Conservation (phyloP, 495 filamentous ascomycete species). For the Cenococcum geophilum region DNA sequence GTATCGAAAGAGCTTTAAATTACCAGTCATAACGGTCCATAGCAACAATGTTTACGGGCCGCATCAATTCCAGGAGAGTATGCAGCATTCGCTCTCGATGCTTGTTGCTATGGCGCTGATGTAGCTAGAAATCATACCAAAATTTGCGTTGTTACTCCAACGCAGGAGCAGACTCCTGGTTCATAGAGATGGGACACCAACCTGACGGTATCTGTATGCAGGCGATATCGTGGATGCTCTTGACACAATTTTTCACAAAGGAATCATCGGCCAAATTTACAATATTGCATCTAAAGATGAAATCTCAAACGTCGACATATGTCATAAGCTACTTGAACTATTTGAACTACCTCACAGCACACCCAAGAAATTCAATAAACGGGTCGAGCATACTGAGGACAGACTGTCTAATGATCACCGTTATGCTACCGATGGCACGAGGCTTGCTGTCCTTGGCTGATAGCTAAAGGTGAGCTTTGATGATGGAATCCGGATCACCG, state of each 20-base stretch:
- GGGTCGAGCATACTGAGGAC: slow-evolving; percentile 61
- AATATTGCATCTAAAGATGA: slow-evolving; percentile 66
- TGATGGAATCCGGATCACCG: slow-evolving; percentile 57
- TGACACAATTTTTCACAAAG: slow-evolving; percentile 69
- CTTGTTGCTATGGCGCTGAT: slow-evolving; percentile 26
- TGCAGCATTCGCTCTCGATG: slow-evolving; percentile 25
- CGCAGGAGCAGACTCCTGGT: slow-evolving; percentile 53
- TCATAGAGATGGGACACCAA: slow-evolving; percentile 63
- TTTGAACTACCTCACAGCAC: slow-evolving; percentile 25
- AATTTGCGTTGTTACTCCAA: slow-evolving; percentile 61
- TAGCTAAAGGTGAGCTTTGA: slow-evolving; percentile 54
- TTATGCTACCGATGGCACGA: slow-evolving; percentile 62
- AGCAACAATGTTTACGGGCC: slow-evolving; percentile 78
- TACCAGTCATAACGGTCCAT: slow-evolving; percentile 64
- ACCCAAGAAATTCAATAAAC: slow-evolving; percentile 42
- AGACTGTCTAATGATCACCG: slow-evolving; percentile 68
- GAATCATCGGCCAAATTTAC: slow-evolving; percentile 60
- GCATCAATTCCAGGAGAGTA: slow-evolving; percentile 74
- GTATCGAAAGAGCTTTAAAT: slow-evolving; percentile 64
- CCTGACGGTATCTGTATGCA: slow-evolving; percentile 63
- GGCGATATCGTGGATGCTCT: slow-evolving; percentile 71
- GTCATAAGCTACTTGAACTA: slow-evolving; percentile 48
- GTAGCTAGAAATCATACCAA: slow-evolving; percentile 65
- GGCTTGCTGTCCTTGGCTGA: slow-evolving; percentile 62
- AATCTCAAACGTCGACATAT: slow-evolving; percentile 54